Evolutionary conservation across 768 basidiomycete species (phyloP), one percentile per base, ranked within the genome.

Genomic region (Tricholoma hemisulphureum): DNA sequence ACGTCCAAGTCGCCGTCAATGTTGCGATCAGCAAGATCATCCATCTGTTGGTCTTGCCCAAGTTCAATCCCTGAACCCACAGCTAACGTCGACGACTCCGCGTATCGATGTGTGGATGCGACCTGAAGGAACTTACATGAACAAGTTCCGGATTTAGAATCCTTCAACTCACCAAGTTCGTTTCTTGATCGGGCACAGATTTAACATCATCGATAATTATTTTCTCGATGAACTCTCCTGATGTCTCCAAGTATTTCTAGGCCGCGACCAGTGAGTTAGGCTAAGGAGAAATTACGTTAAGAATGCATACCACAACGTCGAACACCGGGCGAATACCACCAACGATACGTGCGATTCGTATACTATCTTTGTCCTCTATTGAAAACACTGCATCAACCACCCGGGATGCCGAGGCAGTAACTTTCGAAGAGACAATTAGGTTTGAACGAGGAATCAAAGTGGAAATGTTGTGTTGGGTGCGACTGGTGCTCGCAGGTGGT

Each of bases 1-100:
- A 88, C 86, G 61, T 93, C 90, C 9, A 94, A 80, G 32, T 84
- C 73, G 26, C 91, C 90, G 23, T 91, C 88, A 3, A 84, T 67
- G 58, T 83, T 77, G 29, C 73, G 77, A 29, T 73, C 67, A 14
- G 75, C 73, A 4, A 79, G 72, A 56, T 84, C 85, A 61, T 86
- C 83, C 61, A 74, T 72, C n/a, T 70, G 67, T 56, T 78, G 80
- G 56, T 85, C 83, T 55, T 86, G 82, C n/a, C 83, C 85, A 6
- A 86, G 71, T 58, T 86, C 84, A 24, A 77, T 69, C 6, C 89
- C 91, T n/a, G 86, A 85, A 45, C 80, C 80, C 50, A 92, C 78
- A 8, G 83, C 80, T n/a, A 89, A 63, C 7, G 79, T 73, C 8
- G 86, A 74, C 7, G 80, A 69, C 68, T 93, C 91, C 48, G 75